Conservation (phyloP, 345 rosid genomes). For the Isatis tinctoria region DNA sequence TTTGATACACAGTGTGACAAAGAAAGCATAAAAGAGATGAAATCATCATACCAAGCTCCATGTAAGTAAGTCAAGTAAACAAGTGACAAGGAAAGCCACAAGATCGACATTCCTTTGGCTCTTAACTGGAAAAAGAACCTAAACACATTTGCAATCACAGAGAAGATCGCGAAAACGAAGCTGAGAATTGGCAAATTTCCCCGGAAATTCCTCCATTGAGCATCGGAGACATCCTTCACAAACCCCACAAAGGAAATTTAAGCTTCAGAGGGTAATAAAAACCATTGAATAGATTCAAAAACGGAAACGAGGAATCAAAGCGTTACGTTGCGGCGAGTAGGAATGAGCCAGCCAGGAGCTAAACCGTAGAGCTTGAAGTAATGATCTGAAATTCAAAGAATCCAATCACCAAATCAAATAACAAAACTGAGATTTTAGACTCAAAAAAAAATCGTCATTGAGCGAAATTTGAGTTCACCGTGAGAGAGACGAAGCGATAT, state of each 20-base stretch:
- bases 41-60: constrained; percentile 68
- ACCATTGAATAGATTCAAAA: background rate
- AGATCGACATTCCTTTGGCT: constrained; percentile 62
- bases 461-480: constrained; percentile 37
- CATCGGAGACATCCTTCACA: constrained; percentile 69
- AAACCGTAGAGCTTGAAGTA: constrained; percentile 54
- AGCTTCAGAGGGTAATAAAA: background rate
- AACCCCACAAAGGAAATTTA: background rate
- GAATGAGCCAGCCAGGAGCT: constrained; percentile 61
- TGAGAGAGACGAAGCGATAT: constrained; percentile 68
- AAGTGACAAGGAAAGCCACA: constrained; percentile 71
- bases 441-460: background rate
- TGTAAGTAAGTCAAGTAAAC: constrained; percentile 68
- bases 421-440: background rate
- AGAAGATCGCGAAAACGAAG: constrained; percentile 50
- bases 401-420: background rate
- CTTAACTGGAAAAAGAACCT: constrained; percentile 42
- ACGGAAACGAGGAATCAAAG: too few relatives aligned
- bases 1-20: too few relatives aligned
- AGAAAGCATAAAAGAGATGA: background rate
- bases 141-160: constrained; percentile 41
- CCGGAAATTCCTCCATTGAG: constrained; percentile 88
- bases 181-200: constrained; percentile 71
- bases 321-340: constrained; percentile 52
- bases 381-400: constrained; percentile 43